Conservation (phyloP, 345 rosid genomes). For the Kandelia obovata region DNA sequence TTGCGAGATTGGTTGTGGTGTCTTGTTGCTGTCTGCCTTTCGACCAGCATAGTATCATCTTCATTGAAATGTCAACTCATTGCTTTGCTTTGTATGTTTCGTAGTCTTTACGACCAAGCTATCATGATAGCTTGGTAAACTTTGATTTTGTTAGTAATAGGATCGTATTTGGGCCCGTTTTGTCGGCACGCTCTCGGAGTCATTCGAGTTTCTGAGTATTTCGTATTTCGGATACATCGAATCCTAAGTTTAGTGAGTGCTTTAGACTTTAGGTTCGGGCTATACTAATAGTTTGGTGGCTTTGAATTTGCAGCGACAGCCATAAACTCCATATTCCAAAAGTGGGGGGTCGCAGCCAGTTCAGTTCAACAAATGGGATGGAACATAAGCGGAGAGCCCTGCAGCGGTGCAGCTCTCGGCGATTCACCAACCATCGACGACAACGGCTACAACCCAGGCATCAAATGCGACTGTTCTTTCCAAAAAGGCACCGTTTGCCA, state of each 20-base stretch:
- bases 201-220: too few relatives aligned
- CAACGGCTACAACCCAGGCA: constrained; percentile 33
- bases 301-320: constrained; percentile 28
- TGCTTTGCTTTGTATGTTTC: too few relatives aligned
- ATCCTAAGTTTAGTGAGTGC: too few relatives aligned
- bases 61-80: too few relatives aligned
- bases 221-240: too few relatives aligned
- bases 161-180: too few relatives aligned
- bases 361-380: constrained; percentile 17
- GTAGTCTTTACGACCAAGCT: background rate
- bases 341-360: constrained; percentile 39
- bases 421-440: constrained; percentile 20
- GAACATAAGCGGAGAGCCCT: constrained; percentile 39
- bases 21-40: too few relatives aligned
- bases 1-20: background rate
- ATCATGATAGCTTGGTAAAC: background rate
- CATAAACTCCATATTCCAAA: constrained; percentile 43
- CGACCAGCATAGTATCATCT: too few relatives aligned
- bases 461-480: constrained; percentile 55
- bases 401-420: constrained; percentile 37
- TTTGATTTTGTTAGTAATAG: too few relatives aligned
- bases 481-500: constrained; percentile 34
- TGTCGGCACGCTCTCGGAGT: too few relatives aligned
- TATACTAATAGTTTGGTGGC: background rate
- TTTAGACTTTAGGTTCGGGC: background rate